Percentiles rank a stretch among this genome's conserved stretches.
phyloP scores from a whole-genome alignment of 305 asterid genomes.

The Fraxinus dipetala region DNA sequence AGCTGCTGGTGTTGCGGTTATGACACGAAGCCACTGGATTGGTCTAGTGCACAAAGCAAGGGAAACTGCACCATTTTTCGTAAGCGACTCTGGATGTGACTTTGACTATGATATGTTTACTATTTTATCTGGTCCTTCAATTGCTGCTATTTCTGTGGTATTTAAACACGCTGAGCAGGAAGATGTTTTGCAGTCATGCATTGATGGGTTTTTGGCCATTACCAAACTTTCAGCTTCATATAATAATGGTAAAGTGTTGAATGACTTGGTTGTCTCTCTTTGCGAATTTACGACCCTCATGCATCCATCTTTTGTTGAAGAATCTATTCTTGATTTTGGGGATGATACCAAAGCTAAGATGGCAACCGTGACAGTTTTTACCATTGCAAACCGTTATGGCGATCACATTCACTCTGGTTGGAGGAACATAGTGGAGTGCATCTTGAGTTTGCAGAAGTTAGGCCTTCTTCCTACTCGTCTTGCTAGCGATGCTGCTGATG shows the following conservation, averaged over 20 bases:
- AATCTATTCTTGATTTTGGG: conserved; percentile 64
- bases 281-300: conserved; percentile 78
- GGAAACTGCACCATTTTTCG: conserved; percentile 62
- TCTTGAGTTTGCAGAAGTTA: conserved; percentile 73
- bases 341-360: conserved; percentile 76
- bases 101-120: conserved; percentile 81
- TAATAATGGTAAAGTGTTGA: conserved; percentile 62
- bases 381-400: conserved; percentile 76
- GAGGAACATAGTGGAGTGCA: conserved; percentile 89
- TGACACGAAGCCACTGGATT: conserved; percentile 79
- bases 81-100: conserved; percentile 13
- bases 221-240: conserved; percentile 75
- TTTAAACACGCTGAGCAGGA: conserved; percentile 81
- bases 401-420: conserved; percentile 84
- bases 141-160: conserved; percentile 89
- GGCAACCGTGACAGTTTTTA: conserved; percentile 82
- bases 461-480: conserved; percentile 91
- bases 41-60: conserved; percentile 73
- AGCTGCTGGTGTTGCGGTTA: conserved; percentile 47
- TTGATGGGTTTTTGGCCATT: conserved; percentile 75
- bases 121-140: conserved; percentile 74
- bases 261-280: conserved; percentile 82
- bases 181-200: conserved; percentile 59
- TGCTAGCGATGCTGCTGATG: conserved; percentile 77
- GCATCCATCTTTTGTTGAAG: conserved; percentile 58